These are phyloP conservation scores for Arabidopsis lyrata DNA, from an alignment of 441 rosid genomes.

Conservation along the genomic window DNA sequence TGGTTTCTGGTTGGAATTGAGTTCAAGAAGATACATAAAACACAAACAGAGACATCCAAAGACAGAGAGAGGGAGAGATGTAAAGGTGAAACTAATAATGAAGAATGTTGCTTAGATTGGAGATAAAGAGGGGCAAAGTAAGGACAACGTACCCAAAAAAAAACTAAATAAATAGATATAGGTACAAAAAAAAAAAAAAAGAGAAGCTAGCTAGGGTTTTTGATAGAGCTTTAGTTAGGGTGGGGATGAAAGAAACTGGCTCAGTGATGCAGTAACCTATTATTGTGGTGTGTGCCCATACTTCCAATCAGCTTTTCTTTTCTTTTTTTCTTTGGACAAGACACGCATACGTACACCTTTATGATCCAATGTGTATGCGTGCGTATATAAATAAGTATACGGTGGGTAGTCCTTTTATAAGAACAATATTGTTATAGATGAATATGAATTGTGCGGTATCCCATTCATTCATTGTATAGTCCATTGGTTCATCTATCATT, in stretches of 20 bases:
- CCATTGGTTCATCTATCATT: too few relatives aligned
- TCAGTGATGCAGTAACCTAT: conserved; percentile 47
- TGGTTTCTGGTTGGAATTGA: conserved; percentile 43
- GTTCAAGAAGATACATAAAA: conserved; percentile 38
- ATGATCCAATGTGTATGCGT: conserved; percentile 6
- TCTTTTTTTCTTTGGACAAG: conserved; percentile 36
- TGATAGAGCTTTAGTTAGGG: conserved; percentile 41
- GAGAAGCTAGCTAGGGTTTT: conserved; percentile 40
- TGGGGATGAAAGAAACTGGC: conserved; percentile 46
- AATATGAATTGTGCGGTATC: too few relatives aligned
- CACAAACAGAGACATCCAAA: conserved; percentile 25
- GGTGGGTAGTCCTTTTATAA: too few relatives aligned
- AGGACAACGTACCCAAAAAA: conserved; percentile 25
- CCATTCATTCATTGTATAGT: too few relatives aligned
- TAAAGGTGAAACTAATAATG: conserved; percentile 36
- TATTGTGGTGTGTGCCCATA: conserved; percentile 42
- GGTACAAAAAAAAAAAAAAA: background rate
- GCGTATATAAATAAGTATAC: too few relatives aligned
- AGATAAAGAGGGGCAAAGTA: conserved; percentile 37
- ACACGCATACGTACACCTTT: conserved; percentile 29
- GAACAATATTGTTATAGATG: too few relatives aligned
- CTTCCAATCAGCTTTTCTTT: conserved; percentile 36
- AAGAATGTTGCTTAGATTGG: conserved; percentile 36
- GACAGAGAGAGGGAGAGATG: conserved; percentile 31
- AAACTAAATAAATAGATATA: background rate